phyloP scores from a whole-genome alignment of 148 eudicot genomes.

The Polygonum aviculare region DNA sequence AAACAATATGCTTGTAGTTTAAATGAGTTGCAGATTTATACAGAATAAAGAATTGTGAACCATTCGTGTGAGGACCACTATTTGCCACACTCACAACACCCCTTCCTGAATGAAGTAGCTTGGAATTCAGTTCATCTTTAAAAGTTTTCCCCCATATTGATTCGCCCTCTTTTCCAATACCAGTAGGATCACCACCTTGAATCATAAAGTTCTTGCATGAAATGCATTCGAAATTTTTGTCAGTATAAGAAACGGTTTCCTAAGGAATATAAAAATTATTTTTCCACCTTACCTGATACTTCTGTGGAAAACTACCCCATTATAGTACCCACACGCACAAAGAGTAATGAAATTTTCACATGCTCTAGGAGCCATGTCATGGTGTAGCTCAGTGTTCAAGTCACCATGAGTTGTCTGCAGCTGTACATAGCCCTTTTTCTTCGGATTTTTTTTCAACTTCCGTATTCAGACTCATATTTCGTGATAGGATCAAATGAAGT shows the following conservation, averaged over 20 bases:
- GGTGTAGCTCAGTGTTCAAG: conserved; percentile 87
- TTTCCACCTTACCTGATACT: conserved; percentile 52
- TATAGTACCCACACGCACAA: conserved; percentile 87
- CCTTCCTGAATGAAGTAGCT: conserved; percentile 88
- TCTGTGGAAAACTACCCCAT: conserved; percentile 83
- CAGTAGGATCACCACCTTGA: conserved; percentile 99
- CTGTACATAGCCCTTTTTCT: conserved; percentile 88
- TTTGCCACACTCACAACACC: conserved; percentile 99
- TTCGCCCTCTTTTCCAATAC: conserved; percentile 95
- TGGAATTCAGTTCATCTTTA: conserved; percentile 90
- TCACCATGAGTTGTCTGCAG: conserved; percentile 96
- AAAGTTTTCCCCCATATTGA: conserved; percentile 96
- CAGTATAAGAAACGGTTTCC: background rate
- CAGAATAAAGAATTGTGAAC: conserved; percentile 88
- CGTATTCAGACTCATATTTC: conserved; percentile 76
- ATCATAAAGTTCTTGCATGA: conserved; percentile 83
- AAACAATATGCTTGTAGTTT: conserved; percentile 91
- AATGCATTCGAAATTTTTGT: conserved; percentile 1
- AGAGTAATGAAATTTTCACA: conserved; percentile 94
- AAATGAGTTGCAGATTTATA: conserved; percentile 94
- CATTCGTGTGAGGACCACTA: conserved; percentile 92
- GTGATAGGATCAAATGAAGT: conserved; percentile 92
- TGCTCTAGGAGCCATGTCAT: conserved; percentile 83
- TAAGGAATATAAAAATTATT: background rate
- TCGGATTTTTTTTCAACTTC: conserved; percentile 92